Evolutionary conservation across 345 rosid genomes (phyloP), one percentile per base, ranked within the genome.

Genomic region (Trapa incisa): DNA sequence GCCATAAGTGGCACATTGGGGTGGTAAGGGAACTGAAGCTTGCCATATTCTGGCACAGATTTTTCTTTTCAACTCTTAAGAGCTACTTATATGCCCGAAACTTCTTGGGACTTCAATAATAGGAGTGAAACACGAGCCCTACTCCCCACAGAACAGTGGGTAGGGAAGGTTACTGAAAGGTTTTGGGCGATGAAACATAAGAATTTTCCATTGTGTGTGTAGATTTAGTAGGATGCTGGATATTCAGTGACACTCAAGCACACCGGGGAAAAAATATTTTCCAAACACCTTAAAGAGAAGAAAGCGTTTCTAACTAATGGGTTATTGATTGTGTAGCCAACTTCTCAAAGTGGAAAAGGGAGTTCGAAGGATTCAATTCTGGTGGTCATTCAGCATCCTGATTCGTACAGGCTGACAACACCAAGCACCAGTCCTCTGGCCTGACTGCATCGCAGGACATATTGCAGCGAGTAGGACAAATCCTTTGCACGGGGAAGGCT

Each of bases 1-100:
- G 81, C 71, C 79, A 80, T 7, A 86, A 83, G 76, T 90, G 98
- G 97, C 92, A 90, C 77, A 90, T 93, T 42, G 97, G 97, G 52
- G 90, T 90, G 80, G 97, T 88, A 81, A 79, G 90, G 71, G 36
- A 37, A 70, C 63, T 66, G 39, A 48, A 35, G 66, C 57, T 78
- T 47, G 29, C 39, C 50, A 41, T 45, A 36, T 10, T 37, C 47
- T 16, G 54, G 33, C 54, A 11, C 41, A 2, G 9, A 48, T 29
- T 39, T 47, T 35, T 6, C 36, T 41, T 66, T 37, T n/a, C 39
- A 68, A 54, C 47, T 32, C 16, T 66, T 7, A 42, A n/a, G 47
- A 37, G 52, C n/a, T 43, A 29, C 32, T 41, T 42, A 41, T 39
- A 32, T 65, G 36, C 36, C 13, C 4, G 42, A 6, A 39, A 6